phyloP scores from a whole-genome alignment of 352 stramenopile genomes.

The Globisporangium cylindrosporum region DNA sequence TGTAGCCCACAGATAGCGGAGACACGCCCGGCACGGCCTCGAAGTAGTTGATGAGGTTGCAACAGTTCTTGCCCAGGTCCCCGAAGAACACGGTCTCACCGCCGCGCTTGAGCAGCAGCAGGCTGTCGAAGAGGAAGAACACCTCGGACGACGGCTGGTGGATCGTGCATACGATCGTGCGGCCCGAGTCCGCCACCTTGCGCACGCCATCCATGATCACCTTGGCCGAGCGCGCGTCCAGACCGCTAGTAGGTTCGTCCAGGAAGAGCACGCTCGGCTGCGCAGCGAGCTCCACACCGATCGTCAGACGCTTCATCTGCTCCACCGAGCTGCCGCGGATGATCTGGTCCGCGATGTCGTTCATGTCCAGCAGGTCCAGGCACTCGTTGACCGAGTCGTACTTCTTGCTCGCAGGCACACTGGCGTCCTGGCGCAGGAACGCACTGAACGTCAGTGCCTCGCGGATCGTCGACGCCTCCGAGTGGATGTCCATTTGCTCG shows the following conservation, averaged over 20 bases:
- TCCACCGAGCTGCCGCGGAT: conserved; percentile 58
- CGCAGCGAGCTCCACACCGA: conserved; percentile 90
- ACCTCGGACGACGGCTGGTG: conserved; percentile 87
- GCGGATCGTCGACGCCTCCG: conserved; percentile 72
- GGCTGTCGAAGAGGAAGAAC: conserved; percentile 76
- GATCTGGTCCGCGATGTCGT: conserved; percentile 54
- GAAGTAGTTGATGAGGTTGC: background rate
- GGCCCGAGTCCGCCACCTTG: conserved; percentile 69
- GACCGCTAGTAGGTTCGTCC: conserved; percentile 73
- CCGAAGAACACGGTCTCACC: conserved; percentile 36
- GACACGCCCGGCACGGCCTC: background rate
- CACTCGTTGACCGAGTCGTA: conserved; percentile 54
- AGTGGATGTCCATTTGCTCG: conserved; percentile 78
- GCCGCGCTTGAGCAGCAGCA: conserved; percentile 62
- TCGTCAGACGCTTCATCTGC: conserved; percentile 66
- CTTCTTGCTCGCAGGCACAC: conserved; percentile 25
- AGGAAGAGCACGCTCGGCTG: conserved; percentile 86
- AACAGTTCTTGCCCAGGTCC: background rate
- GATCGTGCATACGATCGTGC: conserved; percentile 88
- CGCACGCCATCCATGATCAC: conserved; percentile 84
- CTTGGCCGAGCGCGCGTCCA: conserved; percentile 83
- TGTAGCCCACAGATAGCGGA: conserved; percentile 21
- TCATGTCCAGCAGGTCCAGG: conserved; percentile 48
- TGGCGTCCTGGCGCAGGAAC: conserved; percentile 39
- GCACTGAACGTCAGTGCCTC: conserved; percentile 84